These are phyloP conservation scores for Podospora pseudopauciseta DNA, from an alignment of 495 filamentous ascomycete genomes.

Conservation along the genomic window DNA sequence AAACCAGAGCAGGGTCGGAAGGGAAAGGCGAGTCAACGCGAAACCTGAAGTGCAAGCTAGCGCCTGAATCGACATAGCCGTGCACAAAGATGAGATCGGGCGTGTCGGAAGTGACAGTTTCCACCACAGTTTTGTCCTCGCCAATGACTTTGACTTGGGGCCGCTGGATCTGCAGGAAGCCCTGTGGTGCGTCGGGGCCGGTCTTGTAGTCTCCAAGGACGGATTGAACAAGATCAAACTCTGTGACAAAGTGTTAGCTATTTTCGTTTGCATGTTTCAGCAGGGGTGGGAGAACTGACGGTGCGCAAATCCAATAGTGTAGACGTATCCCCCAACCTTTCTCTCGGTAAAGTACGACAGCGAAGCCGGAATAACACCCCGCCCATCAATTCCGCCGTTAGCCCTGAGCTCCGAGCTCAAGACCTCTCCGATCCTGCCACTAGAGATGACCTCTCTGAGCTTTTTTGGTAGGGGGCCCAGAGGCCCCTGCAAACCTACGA, in stretches of 20 bases:
- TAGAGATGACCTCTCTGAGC: conserved; percentile 45
- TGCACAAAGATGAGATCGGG: conserved; percentile 48
- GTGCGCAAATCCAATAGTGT: conserved; percentile 54
- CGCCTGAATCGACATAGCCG: conserved; percentile 33
- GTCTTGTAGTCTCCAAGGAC: conserved; percentile 43
- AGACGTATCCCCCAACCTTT: conserved; percentile 47
- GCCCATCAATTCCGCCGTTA: conserved; percentile 35
- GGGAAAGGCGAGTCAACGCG: conserved; percentile 50
- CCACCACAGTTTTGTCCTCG: conserved; percentile 23
- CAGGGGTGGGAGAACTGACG: conserved; percentile 28
- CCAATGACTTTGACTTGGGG: conserved; percentile 37
- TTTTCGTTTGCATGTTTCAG: not conserved
- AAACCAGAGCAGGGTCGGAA: conserved; percentile 45
- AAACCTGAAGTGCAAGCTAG: conserved; percentile 43
- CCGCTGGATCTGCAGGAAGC: conserved; percentile 46
- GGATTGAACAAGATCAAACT: conserved; percentile 39
- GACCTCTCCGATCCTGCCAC: conserved; percentile 52
- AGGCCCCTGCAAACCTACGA: conserved; percentile 53
- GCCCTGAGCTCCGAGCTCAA: conserved; percentile 49
- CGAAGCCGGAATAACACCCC: conserved; percentile 30
- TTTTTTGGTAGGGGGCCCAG: conserved; percentile 41
- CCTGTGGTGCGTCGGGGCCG: conserved; percentile 24
- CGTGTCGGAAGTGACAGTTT: conserved; percentile 35
- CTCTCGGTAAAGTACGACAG: conserved; percentile 45
- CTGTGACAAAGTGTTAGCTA: conserved; percentile 14